These are phyloP conservation scores for Colletotrichum higginsianum DNA, from an alignment of 2,329 filamentous ascomycete genomes.

Conservation along the genomic window DNA sequence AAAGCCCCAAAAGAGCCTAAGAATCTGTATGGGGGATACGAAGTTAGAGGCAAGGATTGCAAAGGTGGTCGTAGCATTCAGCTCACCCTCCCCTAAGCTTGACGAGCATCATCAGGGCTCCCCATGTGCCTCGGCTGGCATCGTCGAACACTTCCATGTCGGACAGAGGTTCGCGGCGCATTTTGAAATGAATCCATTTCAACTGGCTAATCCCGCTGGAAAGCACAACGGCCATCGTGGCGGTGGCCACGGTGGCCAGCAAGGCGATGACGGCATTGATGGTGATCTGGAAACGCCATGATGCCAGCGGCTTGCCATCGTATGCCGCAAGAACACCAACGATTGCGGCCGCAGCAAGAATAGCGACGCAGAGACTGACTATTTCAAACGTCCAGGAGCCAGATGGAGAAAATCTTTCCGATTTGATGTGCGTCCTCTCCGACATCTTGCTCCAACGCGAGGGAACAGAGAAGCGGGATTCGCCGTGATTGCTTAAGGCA, in stretches of 20 bases:
- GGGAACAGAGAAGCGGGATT: constrained; percentile 25
- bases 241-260: constrained; percentile 49
- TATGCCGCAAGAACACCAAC: constrained; percentile 50
- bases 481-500: constrained; percentile 28
- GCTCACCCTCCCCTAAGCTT: constrained; percentile 49
- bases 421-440: constrained; percentile 25
- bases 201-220: constrained; percentile 51
- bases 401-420: constrained; percentile 37
- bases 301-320: constrained; percentile 47
- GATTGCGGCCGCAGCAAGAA: constrained; percentile 48
- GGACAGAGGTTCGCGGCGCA: constrained; percentile 47
- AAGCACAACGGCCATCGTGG: constrained; percentile 49
- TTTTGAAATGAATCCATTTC: constrained; percentile 53
- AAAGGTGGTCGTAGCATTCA: background rate
- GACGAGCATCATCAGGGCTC: constrained; percentile 48
- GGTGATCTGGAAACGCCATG: constrained; percentile 52
- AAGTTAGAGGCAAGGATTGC: background rate
- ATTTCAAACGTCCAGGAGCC: constrained; percentile 50
- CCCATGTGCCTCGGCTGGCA: constrained; percentile 51
- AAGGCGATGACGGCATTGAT: constrained; percentile 52
- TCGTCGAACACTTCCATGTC: constrained; percentile 54
- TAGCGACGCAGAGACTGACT: constrained; percentile 46
- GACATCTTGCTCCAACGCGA: constrained; percentile 37
- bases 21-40: constrained; percentile 35
- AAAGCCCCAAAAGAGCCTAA: constrained; percentile 50